Conservation (phyloP, 2,329 filamentous ascomycete genomes). For the Zymoseptoria brevis region DNA sequence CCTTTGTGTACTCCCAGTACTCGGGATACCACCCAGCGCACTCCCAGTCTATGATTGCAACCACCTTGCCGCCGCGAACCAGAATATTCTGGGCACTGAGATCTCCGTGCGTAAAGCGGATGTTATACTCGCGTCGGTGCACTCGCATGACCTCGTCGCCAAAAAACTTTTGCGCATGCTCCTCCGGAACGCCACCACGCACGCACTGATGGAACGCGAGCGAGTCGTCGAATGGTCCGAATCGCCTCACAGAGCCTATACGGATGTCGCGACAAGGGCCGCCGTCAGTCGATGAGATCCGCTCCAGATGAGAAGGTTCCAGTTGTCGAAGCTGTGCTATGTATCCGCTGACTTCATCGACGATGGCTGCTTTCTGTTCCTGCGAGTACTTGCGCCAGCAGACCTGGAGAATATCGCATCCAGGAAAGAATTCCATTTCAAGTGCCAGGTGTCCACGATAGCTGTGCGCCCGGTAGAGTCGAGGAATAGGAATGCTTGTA, state of each 20-base stretch:
- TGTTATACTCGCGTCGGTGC: slow-evolving; percentile 1
- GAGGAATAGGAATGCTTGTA: slow-evolving; percentile 41
- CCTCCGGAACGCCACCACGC: not conserved
- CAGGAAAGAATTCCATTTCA: slow-evolving; percentile 3
- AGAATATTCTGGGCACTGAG: not conserved
- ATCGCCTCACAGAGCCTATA: slow-evolving; percentile 1
- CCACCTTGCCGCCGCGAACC: not conserved
- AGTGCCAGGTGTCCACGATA: slow-evolving; percentile 1
- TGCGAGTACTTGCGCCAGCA: slow-evolving; percentile 1
- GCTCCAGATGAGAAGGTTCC: not conserved
- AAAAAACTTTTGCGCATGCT: not conserved
- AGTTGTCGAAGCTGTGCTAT: slow-evolving; percentile 6
- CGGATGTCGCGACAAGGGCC: slow-evolving; percentile 7
- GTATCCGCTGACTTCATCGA: not conserved
- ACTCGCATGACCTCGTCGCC: slow-evolving; percentile 1
- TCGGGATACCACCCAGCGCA: not conserved
- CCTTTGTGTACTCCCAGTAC: slow-evolving; percentile 2
- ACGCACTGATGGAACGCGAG: slow-evolving; percentile 2
- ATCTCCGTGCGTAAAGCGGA: not conserved
- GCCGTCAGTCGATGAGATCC: slow-evolving; percentile 3
- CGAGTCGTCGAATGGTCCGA: slow-evolving; percentile 7
- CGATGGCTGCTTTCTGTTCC: not conserved
- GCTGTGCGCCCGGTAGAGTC: slow-evolving; percentile 26
- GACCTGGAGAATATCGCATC: not conserved
- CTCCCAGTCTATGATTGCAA: not conserved